phyloP scores from a whole-genome alignment of 1,284 basidiomycete species.

The Trametes pubescens region DNA sequence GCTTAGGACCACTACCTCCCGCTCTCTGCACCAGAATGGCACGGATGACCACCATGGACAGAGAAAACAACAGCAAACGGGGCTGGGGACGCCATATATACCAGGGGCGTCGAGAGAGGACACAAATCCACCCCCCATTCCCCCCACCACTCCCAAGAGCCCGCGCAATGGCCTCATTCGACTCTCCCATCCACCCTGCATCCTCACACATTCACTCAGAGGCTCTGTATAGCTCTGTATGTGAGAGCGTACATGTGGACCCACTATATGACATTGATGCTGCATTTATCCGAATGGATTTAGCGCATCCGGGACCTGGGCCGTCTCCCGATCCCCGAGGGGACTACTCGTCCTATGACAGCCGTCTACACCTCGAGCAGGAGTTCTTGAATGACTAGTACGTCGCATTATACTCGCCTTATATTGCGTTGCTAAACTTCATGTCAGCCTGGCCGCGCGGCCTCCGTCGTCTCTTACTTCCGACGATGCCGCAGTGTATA shows the following conservation, averaged over 20 bases:
- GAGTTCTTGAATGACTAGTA: conserved; percentile 4
- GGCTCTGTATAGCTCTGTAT: neutral
- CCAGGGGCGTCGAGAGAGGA: neutral
- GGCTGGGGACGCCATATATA: too few relatives aligned
- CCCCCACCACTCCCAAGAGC: neutral
- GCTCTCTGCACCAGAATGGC: neutral
- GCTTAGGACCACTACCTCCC: neutral
- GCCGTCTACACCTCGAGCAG: neutral
- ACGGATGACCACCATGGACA: neutral
- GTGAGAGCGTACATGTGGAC: neutral
- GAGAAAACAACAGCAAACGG: neutral
- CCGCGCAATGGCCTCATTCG: neutral
- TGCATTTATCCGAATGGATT: neutral
- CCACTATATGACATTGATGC: neutral
- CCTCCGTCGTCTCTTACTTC: neutral
- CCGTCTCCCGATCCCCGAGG: neutral
- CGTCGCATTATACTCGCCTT: neutral
- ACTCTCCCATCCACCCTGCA: neutral
- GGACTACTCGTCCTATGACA: neutral
- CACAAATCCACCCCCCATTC: neutral
- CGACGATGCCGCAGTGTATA: neutral
- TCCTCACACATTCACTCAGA: neutral
- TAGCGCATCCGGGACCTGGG: neutral
- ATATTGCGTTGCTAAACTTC: neutral
- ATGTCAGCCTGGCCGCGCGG: neutral